These are phyloP conservation scores for Cephalotrichum gorgonifer DNA, from an alignment of 2,329 filamentous ascomycete genomes.

Conservation along the genomic window DNA sequence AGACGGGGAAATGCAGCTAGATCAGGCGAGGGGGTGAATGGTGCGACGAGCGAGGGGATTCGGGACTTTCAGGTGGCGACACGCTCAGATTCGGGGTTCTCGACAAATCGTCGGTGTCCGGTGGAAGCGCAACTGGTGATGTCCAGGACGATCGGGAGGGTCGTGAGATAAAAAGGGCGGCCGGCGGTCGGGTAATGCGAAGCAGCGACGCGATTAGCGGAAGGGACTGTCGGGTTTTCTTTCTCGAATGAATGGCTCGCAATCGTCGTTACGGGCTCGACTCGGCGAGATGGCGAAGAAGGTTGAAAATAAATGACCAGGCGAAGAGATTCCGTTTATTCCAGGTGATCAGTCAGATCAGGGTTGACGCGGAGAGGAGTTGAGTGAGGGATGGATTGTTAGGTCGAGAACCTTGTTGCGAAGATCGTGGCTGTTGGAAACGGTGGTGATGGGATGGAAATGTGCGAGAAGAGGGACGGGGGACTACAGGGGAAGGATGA, in stretches of 20 bases:
- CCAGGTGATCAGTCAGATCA: neutral
- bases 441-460: slow-evolving; percentile 10
- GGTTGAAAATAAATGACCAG: neutral
- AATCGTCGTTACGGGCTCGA: neutral
- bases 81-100: neutral
- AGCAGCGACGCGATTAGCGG: neutral
- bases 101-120: neutral
- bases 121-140: neutral
- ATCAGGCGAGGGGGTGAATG: neutral
- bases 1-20: neutral
- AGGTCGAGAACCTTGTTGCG: slow-evolving; percentile 8
- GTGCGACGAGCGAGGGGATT: neutral
- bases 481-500: slow-evolving; percentile 6
- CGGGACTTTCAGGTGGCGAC: neutral
- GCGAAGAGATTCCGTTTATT: neutral
- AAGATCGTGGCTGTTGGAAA: slow-evolving; percentile 5
- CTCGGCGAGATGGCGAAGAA: neutral
- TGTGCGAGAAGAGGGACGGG: slow-evolving; percentile 11
- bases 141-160: neutral
- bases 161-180: too few species aligned
- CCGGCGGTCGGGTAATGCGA: neutral
- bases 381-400: slow-evolving; percentile 10
- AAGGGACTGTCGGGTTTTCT: neutral
- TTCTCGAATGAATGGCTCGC: neutral
- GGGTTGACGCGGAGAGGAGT: slow-evolving; percentile 4